These are phyloP conservation scores for Candida palmyrensis DNA, from an alignment of 805 yeast genomes.

Conservation along the genomic window DNA sequence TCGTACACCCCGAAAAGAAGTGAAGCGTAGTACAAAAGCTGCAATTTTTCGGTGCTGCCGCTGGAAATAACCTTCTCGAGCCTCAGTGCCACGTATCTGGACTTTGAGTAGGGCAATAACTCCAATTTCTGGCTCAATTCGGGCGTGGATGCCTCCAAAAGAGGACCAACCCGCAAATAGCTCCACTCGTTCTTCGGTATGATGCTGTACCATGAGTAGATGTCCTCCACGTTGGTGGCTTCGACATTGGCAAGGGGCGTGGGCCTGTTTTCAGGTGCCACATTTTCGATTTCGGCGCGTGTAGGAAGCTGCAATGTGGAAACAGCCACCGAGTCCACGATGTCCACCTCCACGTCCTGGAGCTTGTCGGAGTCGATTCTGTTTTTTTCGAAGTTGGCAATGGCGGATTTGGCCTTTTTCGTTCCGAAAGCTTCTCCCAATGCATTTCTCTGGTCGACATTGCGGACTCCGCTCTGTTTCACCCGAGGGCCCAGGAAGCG, in stretches of 20 bases:
- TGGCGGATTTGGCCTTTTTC: slow-evolving; percentile 89
- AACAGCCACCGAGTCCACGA: slow-evolving; percentile 71
- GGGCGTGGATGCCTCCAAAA: slow-evolving; percentile 48
- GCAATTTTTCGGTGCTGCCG: slow-evolving; percentile 52
- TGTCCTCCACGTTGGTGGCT: slow-evolving; percentile 79
- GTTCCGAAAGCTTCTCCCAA: slow-evolving; percentile 98
- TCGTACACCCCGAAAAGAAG: slow-evolving; percentile 74
- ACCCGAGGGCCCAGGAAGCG: slow-evolving; percentile 57
- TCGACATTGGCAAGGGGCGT: slow-evolving; percentile 72
- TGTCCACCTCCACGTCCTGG: slow-evolving; percentile 69
- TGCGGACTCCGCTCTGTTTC: slow-evolving; percentile 47
- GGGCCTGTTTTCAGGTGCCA: slow-evolving; percentile 66
- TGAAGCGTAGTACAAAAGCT: slow-evolving; percentile 75
- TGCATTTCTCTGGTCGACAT: slow-evolving; percentile 65
- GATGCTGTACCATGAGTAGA: slow-evolving; percentile 70
- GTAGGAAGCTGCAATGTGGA: slow-evolving; percentile 74
- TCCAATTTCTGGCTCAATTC: slow-evolving; percentile 47
- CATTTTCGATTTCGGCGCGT: slow-evolving; percentile 53
- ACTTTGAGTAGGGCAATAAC: slow-evolving; percentile 56
- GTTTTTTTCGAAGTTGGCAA: slow-evolving; percentile 74
- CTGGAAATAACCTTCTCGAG: slow-evolving; percentile 31
- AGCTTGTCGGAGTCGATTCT: slow-evolving; percentile 81
- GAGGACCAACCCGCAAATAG: slow-evolving; percentile 57
- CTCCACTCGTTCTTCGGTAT: slow-evolving; percentile 64
- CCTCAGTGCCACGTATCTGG: slow-evolving; percentile 50